Conservation (phyloP, 1,139 yeast species). For the Chernovozyma aurita region DNA sequence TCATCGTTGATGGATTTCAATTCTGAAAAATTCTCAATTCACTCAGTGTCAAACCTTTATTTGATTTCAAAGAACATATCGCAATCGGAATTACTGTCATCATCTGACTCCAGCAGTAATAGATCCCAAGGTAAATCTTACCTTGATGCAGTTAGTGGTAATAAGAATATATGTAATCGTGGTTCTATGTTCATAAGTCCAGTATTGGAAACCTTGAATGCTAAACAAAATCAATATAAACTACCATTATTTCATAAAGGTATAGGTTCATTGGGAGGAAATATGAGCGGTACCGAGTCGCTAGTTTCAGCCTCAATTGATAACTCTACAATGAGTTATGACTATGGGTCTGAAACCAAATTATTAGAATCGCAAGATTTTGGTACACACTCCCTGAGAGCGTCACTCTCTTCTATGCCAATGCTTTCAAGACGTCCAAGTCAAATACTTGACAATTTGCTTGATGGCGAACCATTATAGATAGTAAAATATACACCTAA, state of each 20-base stretch:
- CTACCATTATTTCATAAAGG: conserved; percentile 18
- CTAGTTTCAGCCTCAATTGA: background rate
- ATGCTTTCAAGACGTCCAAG: conserved; percentile 25
- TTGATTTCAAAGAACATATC: conserved; percentile 11
- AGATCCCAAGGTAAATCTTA: conserved; percentile 21
- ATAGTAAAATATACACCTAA: no score
- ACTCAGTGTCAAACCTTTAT: conserved; percentile 9
- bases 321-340: background rate
- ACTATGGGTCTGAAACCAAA: background rate
- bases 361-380: background rate
- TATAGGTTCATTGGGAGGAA: background rate
- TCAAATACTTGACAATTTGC: conserved; percentile 26
- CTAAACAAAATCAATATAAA: conserved; percentile 13
- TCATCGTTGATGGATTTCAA: conserved; percentile 21
- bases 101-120: conserved; percentile 7
- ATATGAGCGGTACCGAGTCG: background rate
- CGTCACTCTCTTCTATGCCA: background rate
- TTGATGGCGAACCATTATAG: no score
- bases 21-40: conserved; percentile 10
- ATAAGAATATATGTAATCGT: conserved; percentile 11
- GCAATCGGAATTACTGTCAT: conserved; percentile 3
- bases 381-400: no score
- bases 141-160: conserved; percentile 13
- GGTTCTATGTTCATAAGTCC: conserved; percentile 39
- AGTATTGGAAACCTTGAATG: conserved; percentile 18